Evolutionary conservation across 805 yeast species (phyloP), one percentile per base, ranked within the genome.

Genomic region (Pichia nakasei): DNA sequence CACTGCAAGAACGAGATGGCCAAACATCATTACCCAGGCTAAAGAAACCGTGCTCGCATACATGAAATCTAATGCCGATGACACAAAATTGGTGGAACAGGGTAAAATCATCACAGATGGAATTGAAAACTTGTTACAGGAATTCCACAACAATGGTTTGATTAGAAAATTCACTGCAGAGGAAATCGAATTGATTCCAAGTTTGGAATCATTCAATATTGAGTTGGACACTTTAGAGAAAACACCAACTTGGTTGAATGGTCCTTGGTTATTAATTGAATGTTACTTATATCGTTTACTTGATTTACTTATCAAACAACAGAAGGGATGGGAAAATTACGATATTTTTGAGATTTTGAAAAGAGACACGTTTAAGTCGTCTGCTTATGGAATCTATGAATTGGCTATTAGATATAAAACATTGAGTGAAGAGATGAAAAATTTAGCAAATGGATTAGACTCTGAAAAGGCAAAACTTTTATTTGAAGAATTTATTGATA

Each of bases 221-320:
- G 71, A 74, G 31, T 64, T 80, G 53, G 57, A 54, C 21, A 50
- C 57, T 22, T 52, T 66, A 38, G 62, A 60, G n/a, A 55, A 20
- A 22, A 33, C 52, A 2, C 55, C 60, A 11, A 76, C 84, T 15
- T 93, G 97, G 97, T 65, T 69, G 38, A 70, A 81, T 9, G 94
- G 91, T 1, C 96, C 95, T 18, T 93, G 99, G 99, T 67, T 93
- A 43, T 82, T 72, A 56, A 68, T 83, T 35, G 99, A 94, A 62
- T 82, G 96, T 61, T 81, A 82, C 57, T 59, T 93, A 46, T 93
- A 93, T 65, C 78, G 95, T 47, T 61, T 69, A 48, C 64, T 85
- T 44, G 75, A 82, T 55, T 52, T 56, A 1, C 57, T 61, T 32
- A 68, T 81, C 54, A 61, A 65, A 37, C 53, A 56, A 2, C 65